Percentiles rank a stretch among this genome's conserved stretches.
Evolutionary conservation across 179 eudicot genomes (phyloP).

Genomic region (Drosera spatulata): DNA sequence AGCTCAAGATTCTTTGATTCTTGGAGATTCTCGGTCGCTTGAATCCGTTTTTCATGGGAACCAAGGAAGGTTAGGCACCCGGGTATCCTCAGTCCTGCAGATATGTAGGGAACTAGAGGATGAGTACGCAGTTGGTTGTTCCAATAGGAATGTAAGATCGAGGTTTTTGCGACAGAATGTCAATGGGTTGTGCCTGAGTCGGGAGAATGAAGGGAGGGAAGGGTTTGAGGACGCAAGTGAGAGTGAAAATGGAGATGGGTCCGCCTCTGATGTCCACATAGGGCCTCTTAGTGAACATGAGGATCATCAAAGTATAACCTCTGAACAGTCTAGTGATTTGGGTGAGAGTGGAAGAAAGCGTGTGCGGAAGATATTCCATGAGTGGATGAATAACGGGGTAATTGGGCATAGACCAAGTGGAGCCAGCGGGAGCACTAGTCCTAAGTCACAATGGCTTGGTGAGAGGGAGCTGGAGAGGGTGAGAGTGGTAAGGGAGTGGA

Average conservation of each 20-base stretch:
- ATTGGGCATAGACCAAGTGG: slow-evolving; percentile 22
- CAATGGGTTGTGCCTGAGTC: slow-evolving; percentile 17
- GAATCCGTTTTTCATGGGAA: slow-evolving; percentile 27
- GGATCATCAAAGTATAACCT: slow-evolving; percentile 40
- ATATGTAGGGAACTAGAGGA: slow-evolving; percentile 91
- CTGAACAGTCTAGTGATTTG: slow-evolving; percentile 55
- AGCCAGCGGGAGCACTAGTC: slow-evolving; percentile 23
- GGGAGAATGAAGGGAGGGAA: slow-evolving; percentile 20
- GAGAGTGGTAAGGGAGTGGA: slow-evolving; percentile 54
- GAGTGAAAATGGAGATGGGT: slow-evolving; percentile 29
- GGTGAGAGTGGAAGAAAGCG: slow-evolving; percentile 57
- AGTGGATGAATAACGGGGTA: slow-evolving; percentile 57
- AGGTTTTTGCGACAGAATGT: slow-evolving; percentile 18
- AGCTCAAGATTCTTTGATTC: slow-evolving; percentile 33
- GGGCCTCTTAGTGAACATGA: slow-evolving; percentile 33
- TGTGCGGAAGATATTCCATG: slow-evolving; percentile 54
- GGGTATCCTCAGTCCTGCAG: slow-evolving; percentile 54
- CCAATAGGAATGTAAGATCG: slow-evolving; percentile 21
- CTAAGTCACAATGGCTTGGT: slow-evolving; percentile 40
- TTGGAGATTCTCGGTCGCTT: slow-evolving; percentile 42
- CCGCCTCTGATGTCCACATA: slow-evolving; percentile 12
- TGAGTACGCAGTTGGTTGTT: slow-evolving; percentile 38
- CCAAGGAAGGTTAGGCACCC: slow-evolving; percentile 36
- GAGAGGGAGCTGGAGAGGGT: slow-evolving; percentile 58
- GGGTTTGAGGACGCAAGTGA: slow-evolving; percentile 26